Evolutionary conservation across 2,329 filamentous ascomycete genomes (phyloP), one percentile per base, ranked within the genome.

Genomic region (Claviceps arundinis): DNA sequence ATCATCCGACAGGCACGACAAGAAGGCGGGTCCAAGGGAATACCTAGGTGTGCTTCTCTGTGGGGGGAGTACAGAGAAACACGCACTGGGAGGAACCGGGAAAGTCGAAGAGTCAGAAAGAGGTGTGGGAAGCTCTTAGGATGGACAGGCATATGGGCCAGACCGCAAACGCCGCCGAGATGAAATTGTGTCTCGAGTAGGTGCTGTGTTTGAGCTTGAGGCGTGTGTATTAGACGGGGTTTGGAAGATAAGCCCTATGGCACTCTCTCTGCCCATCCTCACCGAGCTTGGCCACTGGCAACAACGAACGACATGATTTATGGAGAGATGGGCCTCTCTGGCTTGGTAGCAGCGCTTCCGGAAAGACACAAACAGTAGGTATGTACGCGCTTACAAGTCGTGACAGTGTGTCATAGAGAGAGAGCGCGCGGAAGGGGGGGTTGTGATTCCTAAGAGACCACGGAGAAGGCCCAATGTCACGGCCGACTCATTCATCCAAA

Each of bases 101-200:
- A 44, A 50, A 22, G 50, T 17, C 14, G 17, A 30, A 50, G 53
- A 54, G 50, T 52, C 47, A 47, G 51, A 37, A 51, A 50, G 53
- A 46, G 45, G 53, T 48, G 50, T 52, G 53, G 50, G 47, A 52
- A 52, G 47, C 41, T 16, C n/a, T 46, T 22, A 54, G 42, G 50
- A 52, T 54, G 47, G 47, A 48, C 50, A 44, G 47, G 44, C 42
- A 52, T 40, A 50, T 54, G 43, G 50, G 43, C 42, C 43, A 50
- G 16, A 51, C 52, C n/a, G 42, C 45, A 43, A 41, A 49, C 40
- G 41, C 26, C 41, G 41, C 48, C 41, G 37, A 50, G 26, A 41
- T 44, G 34, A 48, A 26, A 52, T 43, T 48, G 26, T 40, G 34
- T 41, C 47, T 52, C 34, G n/a, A 22, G 40, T n/a, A 34, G 46